Evolutionary conservation across 2,329 filamentous ascomycete species (phyloP).

Genomic region (Cladophialophora yegresii): DNA sequence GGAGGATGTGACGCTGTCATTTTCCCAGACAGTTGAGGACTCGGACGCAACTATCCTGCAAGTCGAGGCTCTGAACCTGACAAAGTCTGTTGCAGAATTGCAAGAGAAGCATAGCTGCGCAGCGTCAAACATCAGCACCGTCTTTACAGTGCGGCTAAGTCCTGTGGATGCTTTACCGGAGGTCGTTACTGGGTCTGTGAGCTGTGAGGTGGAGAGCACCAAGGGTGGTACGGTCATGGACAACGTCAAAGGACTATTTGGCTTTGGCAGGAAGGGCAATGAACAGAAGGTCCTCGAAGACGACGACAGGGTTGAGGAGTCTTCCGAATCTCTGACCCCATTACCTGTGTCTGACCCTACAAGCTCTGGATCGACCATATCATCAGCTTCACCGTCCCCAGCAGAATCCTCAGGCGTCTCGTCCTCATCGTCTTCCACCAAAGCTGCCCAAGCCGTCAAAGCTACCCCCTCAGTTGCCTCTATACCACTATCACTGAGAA

Average conservation of each 20-base stretch:
- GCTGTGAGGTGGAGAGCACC: constrained; percentile 76
- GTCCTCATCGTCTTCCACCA: constrained; percentile 42
- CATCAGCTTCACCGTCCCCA: constrained; percentile 45
- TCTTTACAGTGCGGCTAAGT: constrained; percentile 72
- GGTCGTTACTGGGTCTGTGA: constrained; percentile 72
- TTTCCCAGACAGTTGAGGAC: constrained; percentile 69
- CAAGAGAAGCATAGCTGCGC: constrained; percentile 77
- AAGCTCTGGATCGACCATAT: constrained; percentile 39
- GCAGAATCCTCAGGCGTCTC: constrained; percentile 44
- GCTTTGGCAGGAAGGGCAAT: constrained; percentile 78
- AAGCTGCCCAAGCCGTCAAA: constrained; percentile 45
- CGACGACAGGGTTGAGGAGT: constrained; percentile 50
- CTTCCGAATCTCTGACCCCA: constrained; percentile 35
- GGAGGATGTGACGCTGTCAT: constrained; percentile 75
- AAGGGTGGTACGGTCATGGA: constrained; percentile 83
- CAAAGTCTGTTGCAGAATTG: constrained; percentile 74
- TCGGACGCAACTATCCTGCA: constrained; percentile 63
- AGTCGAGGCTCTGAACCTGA: constrained; percentile 81
- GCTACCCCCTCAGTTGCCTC: constrained; percentile 53
- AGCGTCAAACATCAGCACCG: constrained; percentile 74
- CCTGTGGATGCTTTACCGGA: constrained; percentile 77
- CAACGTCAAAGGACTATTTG: constrained; percentile 93
- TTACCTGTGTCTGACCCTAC: constrained; percentile 35
- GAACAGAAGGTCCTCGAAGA: constrained; percentile 72
- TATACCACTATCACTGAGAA: constrained; percentile 56